phyloP scores from a whole-genome alignment of 2,329 filamentous ascomycete genomes.

The Cryphonectria japonica region DNA sequence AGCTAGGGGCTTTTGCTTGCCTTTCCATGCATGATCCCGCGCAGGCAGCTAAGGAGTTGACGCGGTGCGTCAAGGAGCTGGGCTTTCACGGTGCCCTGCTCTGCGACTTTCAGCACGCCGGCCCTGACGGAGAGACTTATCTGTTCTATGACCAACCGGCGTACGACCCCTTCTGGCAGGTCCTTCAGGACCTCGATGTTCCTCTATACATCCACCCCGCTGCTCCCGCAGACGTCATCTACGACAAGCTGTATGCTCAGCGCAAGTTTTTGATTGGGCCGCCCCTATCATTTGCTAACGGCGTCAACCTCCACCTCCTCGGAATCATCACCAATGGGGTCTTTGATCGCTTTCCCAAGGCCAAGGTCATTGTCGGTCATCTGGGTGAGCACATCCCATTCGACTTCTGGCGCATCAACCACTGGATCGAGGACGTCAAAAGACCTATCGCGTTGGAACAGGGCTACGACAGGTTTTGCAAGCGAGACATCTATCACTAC shows the following conservation, averaged over 20 bases:
- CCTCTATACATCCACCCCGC: constrained; percentile 68
- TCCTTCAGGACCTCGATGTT: constrained; percentile 61
- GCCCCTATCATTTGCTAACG: constrained; percentile 61
- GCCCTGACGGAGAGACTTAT: constrained; percentile 61
- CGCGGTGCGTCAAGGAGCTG: constrained; percentile 56
- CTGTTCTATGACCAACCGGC: constrained; percentile 66
- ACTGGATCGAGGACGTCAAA: constrained; percentile 56
- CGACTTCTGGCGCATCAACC: constrained; percentile 54
- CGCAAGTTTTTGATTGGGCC: constrained; percentile 64
- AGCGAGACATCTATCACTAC: constrained; percentile 53
- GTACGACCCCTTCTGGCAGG: constrained; percentile 66
- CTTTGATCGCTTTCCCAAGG: constrained; percentile 52
- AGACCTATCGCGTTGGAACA: constrained; percentile 46
- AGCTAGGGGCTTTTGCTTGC: constrained; percentile 53
- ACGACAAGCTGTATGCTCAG: constrained; percentile 50
- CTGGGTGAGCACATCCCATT: constrained; percentile 54
- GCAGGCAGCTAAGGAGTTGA: constrained; percentile 54
- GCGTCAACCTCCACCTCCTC: constrained; percentile 61
- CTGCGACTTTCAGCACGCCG: constrained; percentile 64
- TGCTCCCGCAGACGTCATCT: constrained; percentile 52
- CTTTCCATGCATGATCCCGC: constrained; percentile 58
- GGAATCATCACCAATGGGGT: constrained; percentile 54
- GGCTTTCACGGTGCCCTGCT: constrained; percentile 68
- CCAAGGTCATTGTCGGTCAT: constrained; percentile 53
- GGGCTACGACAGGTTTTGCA: constrained; percentile 50